These are phyloP conservation scores for Talaromyces sp. DNA, from an alignment of 2,329 filamentous ascomycete species.

Conservation along the genomic window DNA sequence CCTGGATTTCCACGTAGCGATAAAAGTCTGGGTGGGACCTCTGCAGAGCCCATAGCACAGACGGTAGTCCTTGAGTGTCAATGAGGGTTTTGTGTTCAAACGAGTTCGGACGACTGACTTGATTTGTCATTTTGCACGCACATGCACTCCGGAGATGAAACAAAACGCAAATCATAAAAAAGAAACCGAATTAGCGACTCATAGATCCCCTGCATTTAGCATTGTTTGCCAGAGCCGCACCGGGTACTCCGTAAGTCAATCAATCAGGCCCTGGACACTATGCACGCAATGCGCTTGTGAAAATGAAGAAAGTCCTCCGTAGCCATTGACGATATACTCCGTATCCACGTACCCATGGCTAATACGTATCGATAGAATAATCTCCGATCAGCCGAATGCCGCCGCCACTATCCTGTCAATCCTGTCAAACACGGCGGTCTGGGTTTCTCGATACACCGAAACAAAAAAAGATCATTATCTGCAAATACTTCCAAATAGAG, in stretches of 20 bases:
- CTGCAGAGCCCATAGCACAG: background rate
- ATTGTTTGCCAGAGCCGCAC: conserved; percentile 8
- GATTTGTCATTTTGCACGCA: background rate
- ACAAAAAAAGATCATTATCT: background rate
- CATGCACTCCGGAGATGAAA: conserved; percentile 3
- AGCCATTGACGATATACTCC: background rate
- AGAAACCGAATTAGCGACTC: background rate
- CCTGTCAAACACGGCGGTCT: background rate
- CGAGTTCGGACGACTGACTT: background rate
- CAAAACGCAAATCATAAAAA: background rate
- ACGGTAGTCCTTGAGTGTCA: background rate
- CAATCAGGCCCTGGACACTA: background rate
- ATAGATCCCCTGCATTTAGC: conserved; percentile 4
- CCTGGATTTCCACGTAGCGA: background rate
- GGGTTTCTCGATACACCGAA: background rate
- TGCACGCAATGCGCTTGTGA: background rate
- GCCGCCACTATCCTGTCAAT: background rate
- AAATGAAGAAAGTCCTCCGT: background rate
- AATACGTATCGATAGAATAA: background rate
- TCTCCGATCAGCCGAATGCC: background rate
- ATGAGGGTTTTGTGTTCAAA: background rate
- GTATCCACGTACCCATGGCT: background rate
- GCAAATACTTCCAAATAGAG: background rate
- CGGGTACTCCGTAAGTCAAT: background rate
- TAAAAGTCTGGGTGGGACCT: background rate